Conservation (phyloP, 1,139 yeast genomes). For the Diutina sp. region DNA sequence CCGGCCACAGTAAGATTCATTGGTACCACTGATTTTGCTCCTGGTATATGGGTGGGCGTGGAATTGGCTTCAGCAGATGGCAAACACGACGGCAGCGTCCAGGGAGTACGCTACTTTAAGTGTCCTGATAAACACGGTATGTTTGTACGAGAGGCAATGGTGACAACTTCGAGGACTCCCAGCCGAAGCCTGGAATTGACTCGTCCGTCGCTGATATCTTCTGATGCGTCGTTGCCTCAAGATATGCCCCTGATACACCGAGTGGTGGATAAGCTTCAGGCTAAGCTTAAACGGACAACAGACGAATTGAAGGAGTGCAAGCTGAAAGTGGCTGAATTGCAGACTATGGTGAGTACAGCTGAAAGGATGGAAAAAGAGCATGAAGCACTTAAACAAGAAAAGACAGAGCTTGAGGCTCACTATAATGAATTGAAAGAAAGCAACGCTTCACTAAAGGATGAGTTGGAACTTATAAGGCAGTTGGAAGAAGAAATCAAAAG, state of each 20-base stretch:
- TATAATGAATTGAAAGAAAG: constrained; percentile 28
- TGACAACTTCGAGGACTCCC: background rate
- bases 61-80: constrained; percentile 55
- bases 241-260: constrained; percentile 3
- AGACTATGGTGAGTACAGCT: constrained; percentile 7
- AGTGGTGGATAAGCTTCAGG: constrained; percentile 33
- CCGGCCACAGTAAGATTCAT: constrained; percentile 34
- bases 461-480: constrained; percentile 27
- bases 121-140: constrained; percentile 41
- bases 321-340: constrained; percentile 10
- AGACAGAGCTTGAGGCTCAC: constrained; percentile 18
- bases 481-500: constrained; percentile 22
- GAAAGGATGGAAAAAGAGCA: constrained; percentile 6
- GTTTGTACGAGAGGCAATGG: constrained; percentile 29
- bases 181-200: background rate
- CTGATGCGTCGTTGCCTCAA: background rate
- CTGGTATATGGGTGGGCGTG: constrained; percentile 71
- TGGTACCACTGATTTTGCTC: constrained; percentile 46
- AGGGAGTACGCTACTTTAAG: constrained; percentile 50
- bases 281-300: constrained; percentile 20
- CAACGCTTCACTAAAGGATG: constrained; percentile 30
- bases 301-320: constrained; percentile 15
- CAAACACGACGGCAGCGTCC: constrained; percentile 67
- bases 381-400: constrained; percentile 17
- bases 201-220: background rate